A percentile compares a stretch with the other conserved stretches of the same genome.
phyloP scores from a whole-genome alignment of 192 early-diverging fungal species.

The Backusella morwellensis region DNA sequence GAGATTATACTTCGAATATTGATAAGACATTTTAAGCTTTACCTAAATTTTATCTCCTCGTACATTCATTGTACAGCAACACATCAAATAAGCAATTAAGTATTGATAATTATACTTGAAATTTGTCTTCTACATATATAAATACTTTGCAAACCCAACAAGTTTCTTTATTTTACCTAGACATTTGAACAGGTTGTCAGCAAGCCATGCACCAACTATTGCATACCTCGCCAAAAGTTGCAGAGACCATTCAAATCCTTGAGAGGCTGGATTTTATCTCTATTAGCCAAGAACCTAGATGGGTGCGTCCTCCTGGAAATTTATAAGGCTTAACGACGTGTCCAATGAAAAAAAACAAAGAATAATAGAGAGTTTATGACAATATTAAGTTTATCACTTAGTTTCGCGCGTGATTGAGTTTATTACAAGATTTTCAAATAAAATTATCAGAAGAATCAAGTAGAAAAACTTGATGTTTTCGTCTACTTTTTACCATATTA shows the following conservation, averaged over 20 bases:
- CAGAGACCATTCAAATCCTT: constrained; percentile 6
- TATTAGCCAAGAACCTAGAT: constrained; percentile 6
- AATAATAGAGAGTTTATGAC: too few relatives aligned
- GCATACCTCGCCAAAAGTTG: constrained; percentile 11
- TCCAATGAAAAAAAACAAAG: too few relatives aligned
- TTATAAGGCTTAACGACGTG: not conserved
- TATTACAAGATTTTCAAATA: too few relatives aligned
- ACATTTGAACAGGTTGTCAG: constrained; percentile 14
- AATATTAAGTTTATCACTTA: too few relatives aligned
- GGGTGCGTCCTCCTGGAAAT: constrained; percentile 5
- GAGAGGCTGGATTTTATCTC: constrained; percentile 10
- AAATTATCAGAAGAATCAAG: too few relatives aligned
- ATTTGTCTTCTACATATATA: constrained; percentile 9
- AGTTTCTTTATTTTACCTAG: constrained; percentile 14
- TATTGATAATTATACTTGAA: constrained; percentile 8
- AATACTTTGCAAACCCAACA: constrained; percentile 3
- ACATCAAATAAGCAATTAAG: constrained; percentile 1
- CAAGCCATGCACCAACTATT: constrained; percentile 13
- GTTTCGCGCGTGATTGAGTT: too few relatives aligned
- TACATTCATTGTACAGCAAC: not conserved
- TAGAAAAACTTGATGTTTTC: too few relatives aligned
- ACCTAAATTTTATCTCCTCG: constrained; percentile 12
- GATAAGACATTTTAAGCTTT: not conserved
- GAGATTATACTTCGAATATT: constrained; percentile 10
- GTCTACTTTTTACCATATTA: too few relatives aligned